Evolutionary conservation across 2,329 filamentous ascomycete genomes (phyloP), one percentile per base, ranked within the genome.

Genomic region (Tympanopsis confertula): DNA sequence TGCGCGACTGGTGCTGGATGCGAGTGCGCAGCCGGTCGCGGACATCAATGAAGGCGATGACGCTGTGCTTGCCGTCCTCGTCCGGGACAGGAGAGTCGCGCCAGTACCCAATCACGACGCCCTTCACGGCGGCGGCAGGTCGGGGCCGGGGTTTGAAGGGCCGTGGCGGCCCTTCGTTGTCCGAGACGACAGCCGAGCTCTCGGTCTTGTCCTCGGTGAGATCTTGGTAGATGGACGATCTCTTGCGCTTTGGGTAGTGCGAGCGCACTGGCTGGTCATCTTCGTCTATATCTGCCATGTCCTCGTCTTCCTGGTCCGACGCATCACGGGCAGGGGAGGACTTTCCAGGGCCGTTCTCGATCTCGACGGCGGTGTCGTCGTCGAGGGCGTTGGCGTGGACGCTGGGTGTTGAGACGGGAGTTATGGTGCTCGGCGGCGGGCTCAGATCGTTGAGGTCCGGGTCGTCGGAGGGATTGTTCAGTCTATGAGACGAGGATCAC

Each of bases 21-120:
- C 73, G 65, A 2, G 74, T 78, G 19, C 75, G 70, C 2, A 80
- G 62, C 2, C 74, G 65, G 38, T 78, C 74, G 14, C 72, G 59
- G 10, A 72, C 60, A 42, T 80, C 75, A 36, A 79, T 78, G 42
- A 78, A 79, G 4, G 74, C 75, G 36, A 74, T 68, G 1, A 79
- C 70, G 0, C 65, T 65, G 48, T 79, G 75, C 48, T 74, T 77
- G 13, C 65, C 62, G 2, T 55, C 55, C 5, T 59, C 54, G 13
- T 66, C 54, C 0, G 67, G 63, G 1, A 71, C 66, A 3, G 57
- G 56, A 0, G 74, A 78, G 36, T 77, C 71, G 37, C 74, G 63
- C 75, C 75, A 80, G 38, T 72, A 68, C 2, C 75, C 75, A 5
- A 80, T 58, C 4, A 67, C 50, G 4, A 73, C 61, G 3, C 64